Evolutionary conservation across 345 rosid genomes (phyloP).

Genomic region (Euphorbia peplus): DNA sequence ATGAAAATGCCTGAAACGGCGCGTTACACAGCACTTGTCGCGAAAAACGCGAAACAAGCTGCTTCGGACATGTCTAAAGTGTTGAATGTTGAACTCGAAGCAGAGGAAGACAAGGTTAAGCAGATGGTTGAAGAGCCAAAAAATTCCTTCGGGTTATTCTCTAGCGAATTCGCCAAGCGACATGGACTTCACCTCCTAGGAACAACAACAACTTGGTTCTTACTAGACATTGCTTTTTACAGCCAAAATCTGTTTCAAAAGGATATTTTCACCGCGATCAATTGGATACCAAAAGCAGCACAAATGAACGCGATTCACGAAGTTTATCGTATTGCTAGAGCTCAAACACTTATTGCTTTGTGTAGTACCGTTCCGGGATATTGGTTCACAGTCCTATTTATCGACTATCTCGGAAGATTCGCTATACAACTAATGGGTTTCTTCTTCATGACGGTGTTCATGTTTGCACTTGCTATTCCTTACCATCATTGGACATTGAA

Average conservation of each 20-base stretch:
- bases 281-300: slow-evolving; percentile 22
- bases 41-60: slow-evolving; percentile 26
- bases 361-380: slow-evolving; percentile 31
- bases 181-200: slow-evolving; percentile 28
- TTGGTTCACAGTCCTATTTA: slow-evolving; percentile 21
- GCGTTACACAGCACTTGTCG: slow-evolving; percentile 28
- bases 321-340: slow-evolving; percentile 18
- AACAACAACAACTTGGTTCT: slow-evolving; percentile 28
- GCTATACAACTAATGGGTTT: slow-evolving; percentile 28
- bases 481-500: slow-evolving; percentile 28
- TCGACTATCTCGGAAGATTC: slow-evolving; percentile 24
- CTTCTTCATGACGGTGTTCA: slow-evolving; percentile 34
- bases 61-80: slow-evolving; percentile 31
- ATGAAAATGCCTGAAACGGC: slow-evolving; percentile 36
- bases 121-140: background rate
- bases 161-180: slow-evolving; percentile 19
- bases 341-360: slow-evolving; percentile 30
- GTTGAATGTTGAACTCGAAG: slow-evolving; percentile 8
- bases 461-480: slow-evolving; percentile 31
- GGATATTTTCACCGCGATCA: slow-evolving; percentile 24
- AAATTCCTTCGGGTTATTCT: slow-evolving; percentile 25
- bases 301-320: slow-evolving; percentile 23
- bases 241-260: slow-evolving; percentile 32
- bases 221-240: slow-evolving; percentile 28
- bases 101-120: slow-evolving; percentile 8